Evolutionary conservation across 306 rosid genomes (phyloP).

Genomic region (Sicyos edulis): DNA sequence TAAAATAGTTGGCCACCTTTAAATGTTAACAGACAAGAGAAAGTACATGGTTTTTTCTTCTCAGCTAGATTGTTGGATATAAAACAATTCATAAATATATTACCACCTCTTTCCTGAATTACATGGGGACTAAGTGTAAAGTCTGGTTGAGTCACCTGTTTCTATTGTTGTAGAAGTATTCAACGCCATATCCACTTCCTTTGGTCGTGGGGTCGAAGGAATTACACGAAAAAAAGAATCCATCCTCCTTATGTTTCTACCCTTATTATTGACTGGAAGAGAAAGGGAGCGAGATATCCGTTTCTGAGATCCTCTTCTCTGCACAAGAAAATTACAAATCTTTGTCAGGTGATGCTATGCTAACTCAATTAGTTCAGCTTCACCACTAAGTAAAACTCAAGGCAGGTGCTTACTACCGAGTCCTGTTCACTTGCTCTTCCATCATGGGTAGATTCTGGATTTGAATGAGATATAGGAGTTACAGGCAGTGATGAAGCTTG

Average conservation of each 20-base stretch:
- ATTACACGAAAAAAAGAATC: slow-evolving; percentile 77
- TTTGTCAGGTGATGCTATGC: neutral
- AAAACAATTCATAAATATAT: neutral
- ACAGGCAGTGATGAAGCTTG: slow-evolving; percentile 85
- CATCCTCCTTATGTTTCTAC: slow-evolving; percentile 49
- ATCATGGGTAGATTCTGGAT: slow-evolving; percentile 45
- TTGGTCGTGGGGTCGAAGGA: slow-evolving; percentile 73
- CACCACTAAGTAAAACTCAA: neutral
- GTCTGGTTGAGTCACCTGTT: slow-evolving; percentile 44
- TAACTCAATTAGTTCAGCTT: neutral
- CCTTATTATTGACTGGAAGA: slow-evolving; percentile 56
- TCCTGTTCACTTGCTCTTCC: slow-evolving; percentile 47
- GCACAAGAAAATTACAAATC: slow-evolving; percentile 28
- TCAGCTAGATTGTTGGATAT: slow-evolving; percentile 5
- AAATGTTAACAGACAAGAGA: slow-evolving; percentile 9
- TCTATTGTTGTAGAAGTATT: slow-evolving; percentile 39
- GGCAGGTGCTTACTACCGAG: slow-evolving; percentile 43
- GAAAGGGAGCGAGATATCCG: slow-evolving; percentile 80
- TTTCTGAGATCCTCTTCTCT: slow-evolving; percentile 44
- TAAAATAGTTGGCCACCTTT: neutral
- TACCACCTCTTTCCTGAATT: slow-evolving; percentile 7
- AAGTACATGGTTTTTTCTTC: neutral
- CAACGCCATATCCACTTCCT: slow-evolving; percentile 36
- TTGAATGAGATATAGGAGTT: slow-evolving; percentile 51
- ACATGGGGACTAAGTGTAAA: neutral